Evolutionary conservation across 2,329 filamentous ascomycete species (phyloP).

Genomic region (Pseudocercospora crystallina): DNA sequence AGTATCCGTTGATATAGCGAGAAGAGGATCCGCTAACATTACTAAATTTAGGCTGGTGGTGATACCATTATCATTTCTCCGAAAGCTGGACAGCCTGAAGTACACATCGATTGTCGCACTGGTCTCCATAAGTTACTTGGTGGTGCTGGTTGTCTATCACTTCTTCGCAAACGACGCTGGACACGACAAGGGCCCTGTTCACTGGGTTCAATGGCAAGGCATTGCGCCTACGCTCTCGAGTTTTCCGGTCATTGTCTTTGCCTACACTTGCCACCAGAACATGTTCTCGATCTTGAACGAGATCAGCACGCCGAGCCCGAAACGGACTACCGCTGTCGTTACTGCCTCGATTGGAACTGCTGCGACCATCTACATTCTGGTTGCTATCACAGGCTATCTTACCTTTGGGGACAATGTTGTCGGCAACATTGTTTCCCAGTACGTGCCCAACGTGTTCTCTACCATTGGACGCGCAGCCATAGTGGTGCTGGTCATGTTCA

Average conservation of each 20-base stretch:
- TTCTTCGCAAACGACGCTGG: constrained; percentile 76
- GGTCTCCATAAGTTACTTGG: constrained; percentile 89
- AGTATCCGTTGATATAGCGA: constrained; percentile 25
- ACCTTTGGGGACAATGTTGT: constrained; percentile 88
- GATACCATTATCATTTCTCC: constrained; percentile 89
- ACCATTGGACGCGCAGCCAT: constrained; percentile 95
- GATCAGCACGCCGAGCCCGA: constrained; percentile 79
- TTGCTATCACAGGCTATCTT: constrained; percentile 92
- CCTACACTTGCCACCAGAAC: constrained; percentile 99
- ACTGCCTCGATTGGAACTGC: constrained; percentile 82
- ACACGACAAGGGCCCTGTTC: constrained; percentile 70
- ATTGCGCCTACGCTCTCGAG: constrained; percentile 76
- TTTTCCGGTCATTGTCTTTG: constrained; percentile 94
- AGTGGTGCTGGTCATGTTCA: constrained; percentile 93
- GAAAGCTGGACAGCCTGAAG: constrained; percentile 89
- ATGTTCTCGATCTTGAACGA: constrained; percentile 99
- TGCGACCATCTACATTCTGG: constrained; percentile 82
- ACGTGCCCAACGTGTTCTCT: constrained; percentile 73
- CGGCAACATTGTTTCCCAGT: constrained; percentile 94
- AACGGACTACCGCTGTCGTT: constrained; percentile 76
- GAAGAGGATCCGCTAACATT: neutral
- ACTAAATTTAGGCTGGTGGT: constrained; percentile 68
- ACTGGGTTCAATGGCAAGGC: constrained; percentile 75
- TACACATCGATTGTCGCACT: constrained; percentile 93
- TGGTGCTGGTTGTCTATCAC: constrained; percentile 90